Evolutionary conservation across 2,329 filamentous ascomycete species (phyloP).

Genomic region (Stenocarpella maydis): DNA sequence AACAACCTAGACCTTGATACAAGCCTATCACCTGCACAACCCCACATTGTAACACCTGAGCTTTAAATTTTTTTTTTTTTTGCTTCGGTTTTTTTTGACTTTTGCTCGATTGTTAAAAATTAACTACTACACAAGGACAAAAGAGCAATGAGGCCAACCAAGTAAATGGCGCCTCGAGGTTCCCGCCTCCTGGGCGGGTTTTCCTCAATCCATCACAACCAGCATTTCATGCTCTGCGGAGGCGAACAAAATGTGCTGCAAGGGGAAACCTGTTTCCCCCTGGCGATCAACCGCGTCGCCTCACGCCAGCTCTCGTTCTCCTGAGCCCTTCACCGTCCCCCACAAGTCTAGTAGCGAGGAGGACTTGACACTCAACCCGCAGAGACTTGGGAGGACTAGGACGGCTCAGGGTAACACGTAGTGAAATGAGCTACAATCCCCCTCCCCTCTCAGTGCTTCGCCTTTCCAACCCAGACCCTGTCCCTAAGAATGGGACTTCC

Average conservation of each 20-base stretch:
- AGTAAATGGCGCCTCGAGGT: slow-evolving; percentile 45
- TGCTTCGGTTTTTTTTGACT: slow-evolving; percentile 23
- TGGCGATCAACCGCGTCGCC: slow-evolving; percentile 24
- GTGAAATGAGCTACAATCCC: slow-evolving; percentile 34
- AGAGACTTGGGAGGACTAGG: neutral
- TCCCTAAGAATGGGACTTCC: neutral
- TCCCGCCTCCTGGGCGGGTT: slow-evolving; percentile 42
- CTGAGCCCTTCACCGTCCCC: neutral
- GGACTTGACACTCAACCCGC: slow-evolving; percentile 36
- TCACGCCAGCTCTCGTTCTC: slow-evolving; percentile 27
- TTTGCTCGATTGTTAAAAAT: slow-evolving; percentile 45
- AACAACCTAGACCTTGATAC: neutral
- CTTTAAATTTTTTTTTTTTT: slow-evolving; percentile 30
- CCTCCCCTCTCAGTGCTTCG: neutral
- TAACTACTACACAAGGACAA: slow-evolving; percentile 54
- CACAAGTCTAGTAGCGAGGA: slow-evolving; percentile 24
- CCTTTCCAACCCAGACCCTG: slow-evolving; percentile 22
- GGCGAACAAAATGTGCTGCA: slow-evolving; percentile 4
- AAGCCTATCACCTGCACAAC: slow-evolving; percentile 2
- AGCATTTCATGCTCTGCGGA: slow-evolving; percentile 37
- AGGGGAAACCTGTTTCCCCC: slow-evolving; percentile 20
- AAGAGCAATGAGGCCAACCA: slow-evolving; percentile 45
- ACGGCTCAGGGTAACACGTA: slow-evolving; percentile 27
- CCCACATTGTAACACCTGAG: no score
- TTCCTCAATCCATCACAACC: slow-evolving; percentile 29